Base-by-base conservation (phyloP, 2,329 filamentous ascomycete species). In the Aspergillus novoparasiticus region DNA sequence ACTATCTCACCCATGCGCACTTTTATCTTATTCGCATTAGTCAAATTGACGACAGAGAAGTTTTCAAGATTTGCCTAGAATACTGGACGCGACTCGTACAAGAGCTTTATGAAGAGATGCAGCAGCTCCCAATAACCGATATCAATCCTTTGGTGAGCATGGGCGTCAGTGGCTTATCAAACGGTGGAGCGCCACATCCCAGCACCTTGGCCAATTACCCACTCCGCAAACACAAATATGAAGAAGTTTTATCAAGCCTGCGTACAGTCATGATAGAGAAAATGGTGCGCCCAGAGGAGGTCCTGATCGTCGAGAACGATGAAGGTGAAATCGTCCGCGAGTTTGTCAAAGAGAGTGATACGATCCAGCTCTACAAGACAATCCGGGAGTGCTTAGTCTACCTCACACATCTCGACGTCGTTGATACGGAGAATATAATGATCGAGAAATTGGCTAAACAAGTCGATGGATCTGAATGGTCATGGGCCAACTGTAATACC, bases 31-130 rank as follows among this genome's bases (percentile, higher is more conserved):
- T 99, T 74, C 90, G 94, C 66, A 97, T 99, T 78, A 97, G 94
- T 55, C 94, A 99, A 81, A 99, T 99, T 69, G 95, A 99, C 70
- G 96, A 99, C 75, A 90, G 95, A 60, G 95, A 99, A 78, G 97
- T 99, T 68, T 99, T 99, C 87, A 99, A 99, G 85, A 99, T 99
- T 74, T 96, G 92, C 76, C 84, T 99, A 66, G 96, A 99, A 78
- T 99, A 99, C 82, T 99, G 95, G 95, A 95, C 96, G 43, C 98
- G 97, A 81, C 86, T 98, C 57, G 96, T 99, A 8, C 94, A 96
- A 74, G 95, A 98, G 79, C 86, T 99, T 26, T 99, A 98, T 77
- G 95, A 99, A 77, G 95, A 99, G 83, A 97, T 98, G 94, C 95
- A 99, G 79, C 88, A 93, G 67, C 88, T 98, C 3, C 96, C 95